Evolutionary conservation across 2,329 filamentous ascomycete genomes (phyloP), one percentile per base, ranked within the genome.

Genomic region (Botrytis deweyae): DNA sequence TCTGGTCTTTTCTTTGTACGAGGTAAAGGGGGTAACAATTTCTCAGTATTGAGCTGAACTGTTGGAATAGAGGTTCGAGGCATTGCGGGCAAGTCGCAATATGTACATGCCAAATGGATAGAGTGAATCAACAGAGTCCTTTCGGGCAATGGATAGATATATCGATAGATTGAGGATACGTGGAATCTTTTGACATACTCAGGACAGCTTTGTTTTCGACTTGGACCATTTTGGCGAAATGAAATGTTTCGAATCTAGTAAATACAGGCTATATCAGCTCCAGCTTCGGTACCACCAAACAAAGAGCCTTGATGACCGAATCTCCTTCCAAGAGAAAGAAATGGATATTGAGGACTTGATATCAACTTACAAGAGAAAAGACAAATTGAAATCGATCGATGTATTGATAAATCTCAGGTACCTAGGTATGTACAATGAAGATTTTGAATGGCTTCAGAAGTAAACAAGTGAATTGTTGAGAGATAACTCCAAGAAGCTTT

Each of bases 161-260:
- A 63, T 63, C 36, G n/a, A 42, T 25, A 63, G 36, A 63, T 65
- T 78, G 68, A 77, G 74, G 78, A 77, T 77, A 79, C 82, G 81
- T 73, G 80, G 80, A 76, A 77, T 38, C 29, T 68, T 58, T 61
- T 66, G 66, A 83, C 87, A 78, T 86, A 89, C 88, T 92, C 80
- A 93, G 86, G 77, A 90, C 90, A 77, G 88, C 87, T 83, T 92
- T 92, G 76, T 92, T 89, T 81, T 92, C 88, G 81, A 91, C 89
- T 62, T 72, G 71, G 52, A 72, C 71, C 90, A 92, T 92, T 77
- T 81, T 86, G 83, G 78, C 77, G 63, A 69, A 42, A 69, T 72
- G 44, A n/a, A 36, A 62, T 55, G 70, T 69, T 72, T 69, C 71
- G 63, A 68, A 59, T 69, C 71, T 72, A 55, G 12, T n/a, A 36